phyloP scores from a whole-genome alignment of 441 rosid species.

The Erodium texanum region DNA sequence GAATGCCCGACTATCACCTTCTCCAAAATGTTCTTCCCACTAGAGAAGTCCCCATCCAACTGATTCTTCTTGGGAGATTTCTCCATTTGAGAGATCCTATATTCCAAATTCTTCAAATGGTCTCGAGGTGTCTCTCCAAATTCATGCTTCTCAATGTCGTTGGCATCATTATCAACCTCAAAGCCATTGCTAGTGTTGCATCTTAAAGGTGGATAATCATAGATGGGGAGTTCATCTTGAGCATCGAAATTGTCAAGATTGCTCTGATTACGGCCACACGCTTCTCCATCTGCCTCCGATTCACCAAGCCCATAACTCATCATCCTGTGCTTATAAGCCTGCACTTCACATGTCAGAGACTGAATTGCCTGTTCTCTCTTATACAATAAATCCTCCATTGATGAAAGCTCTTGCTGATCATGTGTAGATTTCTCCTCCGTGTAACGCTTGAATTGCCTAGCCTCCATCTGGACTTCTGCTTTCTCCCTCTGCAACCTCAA shows the following conservation, averaged over 20 bases:
- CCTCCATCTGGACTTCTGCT: conserved; percentile 88
- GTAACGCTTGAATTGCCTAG: conserved; percentile 80
- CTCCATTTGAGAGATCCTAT: conserved; percentile 76
- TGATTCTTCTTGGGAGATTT: conserved; percentile 44
- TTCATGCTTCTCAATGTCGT: conserved; percentile 65
- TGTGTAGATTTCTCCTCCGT: conserved; percentile 90
- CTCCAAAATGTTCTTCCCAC: conserved; percentile 45
- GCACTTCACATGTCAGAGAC: conserved; percentile 65
- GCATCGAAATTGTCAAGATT: conserved; percentile 33
- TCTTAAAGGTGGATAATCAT: conserved; percentile 68
- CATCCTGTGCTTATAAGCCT: conserved; percentile 89
- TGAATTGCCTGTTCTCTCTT: conserved; percentile 84
- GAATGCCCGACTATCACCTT: conserved; percentile 69
- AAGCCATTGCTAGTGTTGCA: conserved; percentile 40
- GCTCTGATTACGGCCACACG: conserved; percentile 31
- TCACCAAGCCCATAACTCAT: conserved; percentile 77
- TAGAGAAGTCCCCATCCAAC: conserved; percentile 37
- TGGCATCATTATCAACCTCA: conserved; percentile 47
- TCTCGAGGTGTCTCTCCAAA: conserved; percentile 57
- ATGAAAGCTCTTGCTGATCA: conserved; percentile 69
- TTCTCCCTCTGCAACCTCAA: conserved; percentile 91
- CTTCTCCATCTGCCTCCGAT: conserved; percentile 43
- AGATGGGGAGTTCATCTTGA: conserved; percentile 38
- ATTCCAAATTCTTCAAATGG: conserved; percentile 61
- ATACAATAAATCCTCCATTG: conserved; percentile 68